These are phyloP conservation scores for Areca catechu DNA, from an alignment of 176 grass and related monocot genomes.

Conservation along the genomic window DNA sequence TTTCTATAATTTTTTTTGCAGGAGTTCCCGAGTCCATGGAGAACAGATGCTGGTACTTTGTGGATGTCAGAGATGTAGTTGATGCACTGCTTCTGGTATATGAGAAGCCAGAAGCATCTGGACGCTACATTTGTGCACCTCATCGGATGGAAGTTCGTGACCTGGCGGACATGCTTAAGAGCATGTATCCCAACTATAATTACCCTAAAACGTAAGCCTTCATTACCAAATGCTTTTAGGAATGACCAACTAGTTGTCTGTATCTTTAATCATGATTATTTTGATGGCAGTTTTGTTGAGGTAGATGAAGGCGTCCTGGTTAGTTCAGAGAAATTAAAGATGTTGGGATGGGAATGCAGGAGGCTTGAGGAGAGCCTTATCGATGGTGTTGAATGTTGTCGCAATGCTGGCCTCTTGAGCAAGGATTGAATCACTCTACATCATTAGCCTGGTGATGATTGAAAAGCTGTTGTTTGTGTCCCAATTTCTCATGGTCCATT, in stretches of 20 bases:
- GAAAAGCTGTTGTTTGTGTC: too few species aligned
- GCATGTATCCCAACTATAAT: slow-evolving; percentile 32
- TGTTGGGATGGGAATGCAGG: too few species aligned
- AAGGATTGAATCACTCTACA: slow-evolving; percentile 5
- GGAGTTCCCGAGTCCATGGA: too few species aligned
- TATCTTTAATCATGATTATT: slow-evolving; percentile 2
- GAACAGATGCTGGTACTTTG: too few species aligned
- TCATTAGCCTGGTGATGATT: too few species aligned
- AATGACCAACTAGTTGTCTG: too few species aligned
- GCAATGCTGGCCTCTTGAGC: slow-evolving; percentile 30
- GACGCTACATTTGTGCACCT: too few species aligned
- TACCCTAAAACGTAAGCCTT: slow-evolving; percentile 35
- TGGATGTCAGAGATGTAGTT: too few species aligned
- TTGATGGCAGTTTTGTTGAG: slow-evolving; percentile 31
- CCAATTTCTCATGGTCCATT: too few species aligned
- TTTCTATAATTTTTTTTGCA: background rate
- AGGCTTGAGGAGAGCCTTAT: slow-evolving; percentile 33
- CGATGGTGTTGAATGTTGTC: slow-evolving; percentile 36
- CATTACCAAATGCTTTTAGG: background rate
- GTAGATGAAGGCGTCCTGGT: slow-evolving; percentile 10
- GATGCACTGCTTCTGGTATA: too few species aligned
- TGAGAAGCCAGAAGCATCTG: too few species aligned
- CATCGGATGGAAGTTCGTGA: slow-evolving; percentile 21
- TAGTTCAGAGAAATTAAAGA: slow-evolving; percentile 42
- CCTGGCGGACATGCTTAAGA: slow-evolving; percentile 20